Evolutionary conservation across 2,329 filamentous ascomycete species (phyloP), one percentile per base, ranked within the genome.

Genomic region (Aspergillus udagawae): DNA sequence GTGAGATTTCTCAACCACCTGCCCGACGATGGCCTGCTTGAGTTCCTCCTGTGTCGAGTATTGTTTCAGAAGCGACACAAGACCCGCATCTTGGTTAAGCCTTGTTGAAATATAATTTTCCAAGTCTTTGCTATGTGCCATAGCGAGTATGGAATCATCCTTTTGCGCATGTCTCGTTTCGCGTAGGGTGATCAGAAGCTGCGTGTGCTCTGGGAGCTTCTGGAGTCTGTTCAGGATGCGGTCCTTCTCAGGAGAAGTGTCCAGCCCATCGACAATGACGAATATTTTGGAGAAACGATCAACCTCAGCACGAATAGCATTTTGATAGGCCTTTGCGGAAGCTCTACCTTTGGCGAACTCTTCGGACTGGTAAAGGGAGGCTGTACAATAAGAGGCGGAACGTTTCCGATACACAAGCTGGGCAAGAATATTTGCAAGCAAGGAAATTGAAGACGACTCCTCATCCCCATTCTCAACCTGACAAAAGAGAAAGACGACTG

Each of bases 401-500:
- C 69, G 63, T 27, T 65, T 70, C 1, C 68, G 65, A 50, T 70
- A 66, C 1, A 73, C 65, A 6, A 73, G 62, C 41, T 73, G 70
- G 1, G 68, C 70, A 0, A 72, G 55, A 6, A 73, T 67, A 4
- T 60, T 67, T 4, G 60, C 49, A 0, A 73, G 53, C 1, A 72
- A 42, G n/a, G n/a, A n/a, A 7, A 54, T 60, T 2, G 66, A 54
- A 0, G 68, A 67, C 1, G 51, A 60, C 1, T 50, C 38, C 2
- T 67, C 62, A 4, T 66, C 56, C 6, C 63, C 60, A 3, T 48
- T 60, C 7, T 67, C 69, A 4, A 67, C 66, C 9, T 72, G 62
- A n/a, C 65, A 61, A n/a, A 68, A 70, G 1, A 72, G 17, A 52
- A 68, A 70, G 1, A 72, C 56, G 2, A 55, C 63, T 1, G 67